phyloP scores from a whole-genome alignment of 441 rosid genomes.

The Sinapis alba region DNA sequence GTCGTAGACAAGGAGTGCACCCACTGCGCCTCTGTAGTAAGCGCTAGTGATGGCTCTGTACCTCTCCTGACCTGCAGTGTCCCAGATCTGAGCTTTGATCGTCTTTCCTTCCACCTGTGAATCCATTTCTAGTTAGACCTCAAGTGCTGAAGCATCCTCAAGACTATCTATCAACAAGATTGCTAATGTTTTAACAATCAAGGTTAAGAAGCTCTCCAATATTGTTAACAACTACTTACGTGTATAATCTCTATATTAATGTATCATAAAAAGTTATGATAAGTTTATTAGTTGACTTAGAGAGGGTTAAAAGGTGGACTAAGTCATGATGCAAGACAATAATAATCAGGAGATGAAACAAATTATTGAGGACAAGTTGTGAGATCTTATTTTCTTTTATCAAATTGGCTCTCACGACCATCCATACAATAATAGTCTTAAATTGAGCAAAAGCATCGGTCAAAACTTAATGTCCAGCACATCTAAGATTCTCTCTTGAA shows the following conservation, averaged over 20 bases:
- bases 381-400: constrained; percentile 2
- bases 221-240: background rate
- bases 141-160: background rate
- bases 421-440: constrained; percentile 22
- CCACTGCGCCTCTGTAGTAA: constrained; percentile 96
- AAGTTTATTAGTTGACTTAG: constrained; percentile 21
- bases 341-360: background rate
- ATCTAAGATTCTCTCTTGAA: constrained; percentile 18
- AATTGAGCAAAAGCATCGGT: constrained; percentile 11
- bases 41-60: constrained; percentile 96
- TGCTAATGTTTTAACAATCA: background rate
- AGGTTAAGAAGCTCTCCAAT: too few species aligned
- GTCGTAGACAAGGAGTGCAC: constrained; percentile 92
- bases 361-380: constrained; percentile 22
- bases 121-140: constrained; percentile 13
- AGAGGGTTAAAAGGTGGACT: constrained; percentile 17
- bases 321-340: constrained; percentile 23
- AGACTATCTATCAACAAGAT: background rate
- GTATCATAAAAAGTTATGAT: background rate
- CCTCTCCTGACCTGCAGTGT: constrained; percentile 96
- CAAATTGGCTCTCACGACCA: constrained; percentile 25
- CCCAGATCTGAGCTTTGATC: constrained; percentile 98
- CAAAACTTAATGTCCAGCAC: constrained; percentile 19
- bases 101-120: constrained; percentile 89
- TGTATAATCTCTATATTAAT: background rate